Conservation (phyloP, 1,284 basidiomycete genomes). For the Tylopilus orsonianus region DNA sequence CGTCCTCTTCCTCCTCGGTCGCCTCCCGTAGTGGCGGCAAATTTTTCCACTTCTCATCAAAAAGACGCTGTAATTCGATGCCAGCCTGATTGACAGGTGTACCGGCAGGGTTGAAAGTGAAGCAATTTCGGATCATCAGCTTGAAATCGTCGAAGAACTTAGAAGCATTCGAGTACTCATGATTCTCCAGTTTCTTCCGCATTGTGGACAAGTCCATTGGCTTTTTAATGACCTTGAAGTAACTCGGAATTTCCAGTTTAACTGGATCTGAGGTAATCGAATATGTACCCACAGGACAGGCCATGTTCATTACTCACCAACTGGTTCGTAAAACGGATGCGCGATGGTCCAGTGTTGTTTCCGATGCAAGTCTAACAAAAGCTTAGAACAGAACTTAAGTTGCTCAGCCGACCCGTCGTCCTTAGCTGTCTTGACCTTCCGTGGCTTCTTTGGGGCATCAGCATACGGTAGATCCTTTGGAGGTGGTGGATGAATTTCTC, state of each 20-base stretch:
- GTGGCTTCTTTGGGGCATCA: slow-evolving; percentile 70
- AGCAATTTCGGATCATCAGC: slow-evolving; percentile 93
- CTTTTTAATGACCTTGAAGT: slow-evolving; percentile 86
- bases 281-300: slow-evolving; percentile 5
- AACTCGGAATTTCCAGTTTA: slow-evolving; percentile 81
- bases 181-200: slow-evolving; percentile 75
- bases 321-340: slow-evolving; percentile 90
- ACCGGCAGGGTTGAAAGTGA: slow-evolving; percentile 87
- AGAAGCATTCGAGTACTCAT: slow-evolving; percentile 72
- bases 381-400: slow-evolving; percentile 78
- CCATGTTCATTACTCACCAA: slow-evolving; percentile 57
- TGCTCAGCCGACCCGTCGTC: slow-evolving; percentile 80
- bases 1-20: slow-evolving; percentile 51
- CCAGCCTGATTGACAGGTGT: slow-evolving; percentile 87
- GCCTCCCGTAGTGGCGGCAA: slow-evolving; percentile 67
- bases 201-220: slow-evolving; percentile 96
- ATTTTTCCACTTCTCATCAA: slow-evolving; percentile 88
- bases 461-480: slow-evolving; percentile 88
- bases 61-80: slow-evolving; percentile 77
- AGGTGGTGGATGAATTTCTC: slow-evolving; percentile 94
- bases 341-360: slow-evolving; percentile 78
- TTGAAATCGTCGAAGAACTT: slow-evolving; percentile 91
- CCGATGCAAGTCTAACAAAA: slow-evolving; percentile 77
- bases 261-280: slow-evolving; percentile 55
- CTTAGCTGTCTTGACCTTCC: slow-evolving; percentile 61